phyloP scores from a whole-genome alignment of 495 filamentous ascomycete genomes.

The Penicillium lividum region DNA sequence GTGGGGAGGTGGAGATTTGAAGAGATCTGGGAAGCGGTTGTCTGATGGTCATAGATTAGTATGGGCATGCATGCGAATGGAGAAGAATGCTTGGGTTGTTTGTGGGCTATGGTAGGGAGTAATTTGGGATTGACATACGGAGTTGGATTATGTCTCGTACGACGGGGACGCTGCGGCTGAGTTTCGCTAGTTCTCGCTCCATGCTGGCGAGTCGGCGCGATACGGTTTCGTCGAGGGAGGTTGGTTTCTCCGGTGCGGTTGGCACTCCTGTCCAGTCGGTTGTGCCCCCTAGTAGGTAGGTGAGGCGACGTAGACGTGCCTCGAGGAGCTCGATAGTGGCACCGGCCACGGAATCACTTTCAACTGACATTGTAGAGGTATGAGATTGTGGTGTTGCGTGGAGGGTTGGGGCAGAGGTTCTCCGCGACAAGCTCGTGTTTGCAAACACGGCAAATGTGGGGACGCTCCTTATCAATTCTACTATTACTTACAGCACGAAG shows the following conservation, averaged over 20 bases:
- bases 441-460: slow-evolving; percentile 34
- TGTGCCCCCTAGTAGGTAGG: slow-evolving; percentile 71
- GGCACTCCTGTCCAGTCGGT: slow-evolving; percentile 44
- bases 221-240: slow-evolving; percentile 44
- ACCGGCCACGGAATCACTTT: slow-evolving; percentile 41
- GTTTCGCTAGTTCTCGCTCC: slow-evolving; percentile 57
- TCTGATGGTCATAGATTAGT: slow-evolving; percentile 36
- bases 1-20: slow-evolving; percentile 43
- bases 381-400: neutral
- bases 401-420: neutral
- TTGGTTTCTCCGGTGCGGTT: slow-evolving; percentile 39
- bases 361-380: slow-evolving; percentile 32
- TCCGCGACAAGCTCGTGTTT: slow-evolving; percentile 16
- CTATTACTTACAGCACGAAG: neutral
- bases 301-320: slow-evolving; percentile 68
- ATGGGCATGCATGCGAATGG: neutral
- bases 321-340: slow-evolving; percentile 76
- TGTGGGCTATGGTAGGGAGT: neutral
- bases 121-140: slow-evolving; percentile 32
- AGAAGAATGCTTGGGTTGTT: neutral
- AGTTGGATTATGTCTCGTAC: slow-evolving; percentile 53
- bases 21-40: slow-evolving; percentile 58
- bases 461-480: slow-evolving; percentile 14
- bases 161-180: slow-evolving; percentile 48
- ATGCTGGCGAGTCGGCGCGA: slow-evolving; percentile 61